These are phyloP conservation scores for Closterium sp. DNA, from an alignment of 139 green algal genomes.

Conservation along the genomic window DNA sequence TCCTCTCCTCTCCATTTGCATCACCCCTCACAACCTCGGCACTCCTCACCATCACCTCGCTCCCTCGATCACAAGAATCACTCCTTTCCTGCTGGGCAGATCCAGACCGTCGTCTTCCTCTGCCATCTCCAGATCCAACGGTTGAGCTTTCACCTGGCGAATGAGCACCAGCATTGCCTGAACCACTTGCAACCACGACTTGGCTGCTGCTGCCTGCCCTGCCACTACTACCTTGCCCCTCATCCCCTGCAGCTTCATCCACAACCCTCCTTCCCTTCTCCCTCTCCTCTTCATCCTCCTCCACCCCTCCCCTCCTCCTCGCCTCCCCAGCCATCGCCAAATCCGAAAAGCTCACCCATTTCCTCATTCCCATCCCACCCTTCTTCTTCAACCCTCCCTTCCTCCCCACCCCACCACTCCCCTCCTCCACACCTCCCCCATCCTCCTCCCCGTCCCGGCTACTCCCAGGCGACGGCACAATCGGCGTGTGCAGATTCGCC, in stretches of 20 bases:
- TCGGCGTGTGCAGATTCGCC: slow-evolving; percentile 29
- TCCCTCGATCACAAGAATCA: background rate
- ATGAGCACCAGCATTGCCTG: background rate
- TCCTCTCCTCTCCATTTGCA: background rate
- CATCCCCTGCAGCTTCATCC: background rate
- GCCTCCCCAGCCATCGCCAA: background rate
- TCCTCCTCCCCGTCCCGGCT: background rate
- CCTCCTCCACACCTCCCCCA: background rate
- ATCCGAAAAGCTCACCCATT: slow-evolving; percentile 1
- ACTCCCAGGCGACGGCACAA: background rate
- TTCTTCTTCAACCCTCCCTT: background rate
- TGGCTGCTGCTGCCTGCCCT: background rate
- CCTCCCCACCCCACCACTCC: background rate
- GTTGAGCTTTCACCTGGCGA: background rate
- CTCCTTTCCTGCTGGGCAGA: background rate
- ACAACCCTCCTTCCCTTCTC: background rate
- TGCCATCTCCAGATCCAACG: background rate
- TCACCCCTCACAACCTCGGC: no score
- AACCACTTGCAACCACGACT: background rate
- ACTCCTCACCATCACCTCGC: background rate
- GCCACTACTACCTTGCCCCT: background rate
- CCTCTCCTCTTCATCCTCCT: background rate
- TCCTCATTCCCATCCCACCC: background rate
- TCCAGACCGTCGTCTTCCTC: background rate
- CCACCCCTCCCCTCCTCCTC: background rate